Base-by-base conservation (phyloP, 352 stramenopile genomes). In the Pythium coloratum region DNA sequence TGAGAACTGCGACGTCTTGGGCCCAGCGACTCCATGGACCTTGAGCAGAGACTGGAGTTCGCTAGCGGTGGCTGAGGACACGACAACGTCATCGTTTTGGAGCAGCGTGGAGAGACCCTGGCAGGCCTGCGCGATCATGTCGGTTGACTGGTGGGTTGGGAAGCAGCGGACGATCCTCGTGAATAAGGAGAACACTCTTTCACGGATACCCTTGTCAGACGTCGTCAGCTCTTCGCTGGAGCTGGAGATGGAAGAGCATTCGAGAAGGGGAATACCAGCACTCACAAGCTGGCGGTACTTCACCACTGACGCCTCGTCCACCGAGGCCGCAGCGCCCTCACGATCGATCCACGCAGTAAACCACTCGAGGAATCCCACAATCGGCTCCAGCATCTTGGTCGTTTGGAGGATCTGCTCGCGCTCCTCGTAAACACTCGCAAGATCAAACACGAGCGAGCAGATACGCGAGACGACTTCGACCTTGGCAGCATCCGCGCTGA, bases 381-480 rank as follows among this genome's bases (percentile, higher is more conserved):
- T 71, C 8, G 66, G 59, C 6, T n/a, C 32, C 20, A 74, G 26
- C 20, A 73, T 34, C 47, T 28, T 49, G 13, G 63, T 69, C 4
- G 73, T 76, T n/a, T 76, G 70, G 47, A 91, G 70, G 24, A 91
- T 73, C 14, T 82, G 76, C 33, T 88, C 73, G 26, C 81, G 72
- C 55, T 77, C 81, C 3, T 49, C 59, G 18, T 76, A 65, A 6
- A 64, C 59, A 44, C 72, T 78, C 0, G 74, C 62, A 16, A 92
- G 62, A 8, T 76, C 64, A 34, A 88, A 86, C 10, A 91, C 71
- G 40, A 92, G 69, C 13, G 77, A 72, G 26, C 77, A 81, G 30
- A 90, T 78, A 9, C 76, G 72, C 49, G 77, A 88, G 1, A 72
- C 69, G 8, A 89, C 38, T n/a, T 89, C 76, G 30, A 89, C 56